Percentiles rank a stretch among this genome's conserved stretches.
Conservation (phyloP, 2,329 filamentous ascomycete genomes). For the Bipolaris zeicola region DNA sequence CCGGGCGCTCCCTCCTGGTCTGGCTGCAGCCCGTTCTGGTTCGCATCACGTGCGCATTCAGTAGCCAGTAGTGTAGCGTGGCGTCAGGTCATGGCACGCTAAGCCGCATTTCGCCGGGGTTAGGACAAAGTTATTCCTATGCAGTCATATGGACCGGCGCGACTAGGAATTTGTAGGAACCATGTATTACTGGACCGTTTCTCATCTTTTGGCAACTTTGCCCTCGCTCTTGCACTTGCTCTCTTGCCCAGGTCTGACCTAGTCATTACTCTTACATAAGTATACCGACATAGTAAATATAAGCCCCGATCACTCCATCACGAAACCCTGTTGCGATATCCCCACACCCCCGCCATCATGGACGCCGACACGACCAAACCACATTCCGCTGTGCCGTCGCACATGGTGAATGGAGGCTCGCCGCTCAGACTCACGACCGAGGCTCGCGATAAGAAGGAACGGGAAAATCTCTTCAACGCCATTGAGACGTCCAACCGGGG, state of each 20-base stretch:
- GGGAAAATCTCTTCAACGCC: slow-evolving; percentile 63
- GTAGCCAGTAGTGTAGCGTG: not conserved
- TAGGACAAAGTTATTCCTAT: slow-evolving; percentile 21
- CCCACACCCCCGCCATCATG: slow-evolving; percentile 43
- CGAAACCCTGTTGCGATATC: not conserved
- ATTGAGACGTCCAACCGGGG: slow-evolving; percentile 63
- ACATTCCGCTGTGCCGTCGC: slow-evolving; percentile 60
- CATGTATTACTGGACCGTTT: slow-evolving; percentile 25
- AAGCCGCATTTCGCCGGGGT: slow-evolving; percentile 17
- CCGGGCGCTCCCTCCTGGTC: not conserved
- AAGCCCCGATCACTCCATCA: not conserved
- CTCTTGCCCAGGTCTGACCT: not conserved
- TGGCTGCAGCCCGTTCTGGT: slow-evolving; percentile 1
- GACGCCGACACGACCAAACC: slow-evolving; percentile 52
- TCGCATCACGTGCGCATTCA: slow-evolving; percentile 7
- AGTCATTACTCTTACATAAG: not conserved
- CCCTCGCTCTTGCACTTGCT: slow-evolving; percentile 4
- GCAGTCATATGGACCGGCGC: slow-evolving; percentile 21
- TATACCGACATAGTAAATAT: not conserved
- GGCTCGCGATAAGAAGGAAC: slow-evolving; percentile 57
- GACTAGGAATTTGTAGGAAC: slow-evolving; percentile 7
- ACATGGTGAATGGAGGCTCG: slow-evolving; percentile 62
- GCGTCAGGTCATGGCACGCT: slow-evolving; percentile 19
- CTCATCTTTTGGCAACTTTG: slow-evolving; percentile 16
- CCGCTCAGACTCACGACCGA: slow-evolving; percentile 56